Base-by-base conservation (phyloP, 2,329 filamentous ascomycete species). In the Diaporthe sp. region DNA sequence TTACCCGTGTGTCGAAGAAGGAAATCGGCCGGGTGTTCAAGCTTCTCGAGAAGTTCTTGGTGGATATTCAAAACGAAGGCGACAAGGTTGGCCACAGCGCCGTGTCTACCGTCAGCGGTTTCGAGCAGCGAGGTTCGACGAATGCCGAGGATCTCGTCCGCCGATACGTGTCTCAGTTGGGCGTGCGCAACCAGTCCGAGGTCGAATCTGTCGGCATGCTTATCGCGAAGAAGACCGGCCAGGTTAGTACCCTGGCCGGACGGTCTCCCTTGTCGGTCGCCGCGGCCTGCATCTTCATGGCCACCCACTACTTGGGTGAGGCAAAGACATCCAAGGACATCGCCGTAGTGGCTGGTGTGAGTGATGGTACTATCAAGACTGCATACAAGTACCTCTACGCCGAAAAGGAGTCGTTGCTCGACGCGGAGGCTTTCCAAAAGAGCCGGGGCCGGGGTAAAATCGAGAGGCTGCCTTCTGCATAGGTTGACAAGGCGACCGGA, bases 1-100 rank as follows among this genome's bases (percentile, higher is more conserved):
- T 98, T 82, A 99, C 97, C 12, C 95, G 94, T 78, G 96, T 99
- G 38, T 93, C 93, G 76, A 98, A 98, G 87, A 98, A 98, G 86
- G 97, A 99, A 82, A 98, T 99, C 77, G 97, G 97, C 30, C 89
- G 96, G 74, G 96, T 96, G 33, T 99, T 98, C 90, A 99, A 99
- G 87, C 88, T 92, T 74, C 89, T 99, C 58, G 96, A 98, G 85
- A 92, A 93, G 79, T 98, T 97, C 85, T 90, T 98, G 81, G 92
- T 93, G 80, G 92, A 92, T 79, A 90, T 92, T 68, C 91, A 95
- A 80, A 92, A 93, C 77, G 86, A 90, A 72, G 89, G 91, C 80
- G 88, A 88, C 77, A 79, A 87, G 54, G 80, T 82, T 73, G 86
- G 87, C 76, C 85, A 88, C 78, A 84, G 85, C 81, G 82, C 84